A percentile compares a stretch with the other conserved stretches of the same genome.
phyloP scores from a whole-genome alignment of 306 rosid genomes.

The Hippophae gyantsensis region DNA sequence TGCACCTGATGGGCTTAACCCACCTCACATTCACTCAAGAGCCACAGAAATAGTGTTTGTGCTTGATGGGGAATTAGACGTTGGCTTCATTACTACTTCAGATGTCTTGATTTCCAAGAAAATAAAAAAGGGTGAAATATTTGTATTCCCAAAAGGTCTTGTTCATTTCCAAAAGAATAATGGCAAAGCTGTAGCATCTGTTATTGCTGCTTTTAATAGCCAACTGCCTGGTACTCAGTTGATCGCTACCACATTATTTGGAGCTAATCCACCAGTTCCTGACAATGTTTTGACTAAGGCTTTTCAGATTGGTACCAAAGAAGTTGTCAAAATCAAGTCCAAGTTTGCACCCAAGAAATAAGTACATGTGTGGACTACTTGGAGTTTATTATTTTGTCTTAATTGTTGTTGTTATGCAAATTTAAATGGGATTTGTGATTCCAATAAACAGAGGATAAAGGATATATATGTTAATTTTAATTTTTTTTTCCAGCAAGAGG shows the following conservation, averaged over 20 bases:
- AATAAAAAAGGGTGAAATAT: slow-evolving; percentile 60
- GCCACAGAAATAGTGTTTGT: slow-evolving; percentile 82
- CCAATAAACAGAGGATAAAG: too few species aligned
- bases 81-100: slow-evolving; percentile 66
- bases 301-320: slow-evolving; percentile 53
- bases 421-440: too few species aligned
- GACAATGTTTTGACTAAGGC: slow-evolving; percentile 57
- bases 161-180: slow-evolving; percentile 87
- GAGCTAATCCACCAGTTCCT: slow-evolving; percentile 55
- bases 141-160: slow-evolving; percentile 68
- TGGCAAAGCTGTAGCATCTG: slow-evolving; percentile 43
- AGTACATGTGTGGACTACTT: not conserved
- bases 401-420: too few species aligned
- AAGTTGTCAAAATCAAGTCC: slow-evolving; percentile 54
- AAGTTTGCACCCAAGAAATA: slow-evolving; percentile 54
- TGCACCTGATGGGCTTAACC: slow-evolving; percentile 79
- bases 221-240: slow-evolving; percentile 77
- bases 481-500: too few species aligned
- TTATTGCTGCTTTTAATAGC: slow-evolving; percentile 63
- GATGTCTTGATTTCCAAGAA: slow-evolving; percentile 55
- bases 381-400: not conserved
- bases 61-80: slow-evolving; percentile 60
- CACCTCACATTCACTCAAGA: slow-evolving; percentile 93
- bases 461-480: too few species aligned
- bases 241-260: slow-evolving; percentile 48